These are phyloP conservation scores for Leptographium procerum DNA, from an alignment of 2,329 filamentous ascomycete genomes.

Conservation along the genomic window DNA sequence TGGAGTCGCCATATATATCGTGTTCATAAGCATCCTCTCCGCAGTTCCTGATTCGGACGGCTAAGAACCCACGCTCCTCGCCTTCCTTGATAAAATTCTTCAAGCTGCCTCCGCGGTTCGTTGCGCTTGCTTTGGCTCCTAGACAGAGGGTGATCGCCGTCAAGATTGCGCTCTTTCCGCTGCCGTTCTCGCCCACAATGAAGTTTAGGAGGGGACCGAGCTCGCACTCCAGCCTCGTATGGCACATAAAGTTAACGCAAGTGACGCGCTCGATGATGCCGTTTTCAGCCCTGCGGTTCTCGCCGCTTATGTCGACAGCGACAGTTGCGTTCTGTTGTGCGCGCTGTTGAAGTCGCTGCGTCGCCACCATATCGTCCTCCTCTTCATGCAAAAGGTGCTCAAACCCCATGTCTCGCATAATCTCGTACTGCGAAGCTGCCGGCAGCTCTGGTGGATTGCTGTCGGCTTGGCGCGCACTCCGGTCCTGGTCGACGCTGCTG, in stretches of 20 bases:
- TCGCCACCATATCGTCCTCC: conserved; percentile 51
- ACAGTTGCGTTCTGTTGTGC: conserved; percentile 5
- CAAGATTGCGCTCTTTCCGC: conserved; percentile 90
- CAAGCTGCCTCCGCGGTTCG: conserved; percentile 81
- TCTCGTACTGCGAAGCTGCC: conserved; percentile 49
- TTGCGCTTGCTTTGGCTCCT: conserved; percentile 86
- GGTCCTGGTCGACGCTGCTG: conserved; percentile 8
- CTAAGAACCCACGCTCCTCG: conserved; percentile 60
- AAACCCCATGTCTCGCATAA: conserved; percentile 48
- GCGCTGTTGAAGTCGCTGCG: conserved; percentile 47
- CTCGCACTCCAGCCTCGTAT: conserved; percentile 66
- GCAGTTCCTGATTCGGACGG: conserved; percentile 83
- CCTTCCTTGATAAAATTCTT: conserved; percentile 87
- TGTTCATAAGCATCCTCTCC: conserved; percentile 75
- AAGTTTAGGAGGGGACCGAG: conserved; percentile 97
- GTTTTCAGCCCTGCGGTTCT: conserved; percentile 68
- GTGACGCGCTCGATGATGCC: conserved; percentile 82
- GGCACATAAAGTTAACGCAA: conserved; percentile 95
- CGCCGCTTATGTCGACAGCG: conserved; percentile 26
- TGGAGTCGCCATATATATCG: conserved; percentile 71
- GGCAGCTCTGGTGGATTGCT: conserved; percentile 18
- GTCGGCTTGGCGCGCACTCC: conserved; percentile 5
- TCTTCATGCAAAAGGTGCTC: conserved; percentile 44
- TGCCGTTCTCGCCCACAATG: conserved; percentile 94
- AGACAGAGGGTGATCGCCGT: conserved; percentile 89